phyloP scores from a whole-genome alignment of 805 yeast genomes.

The Torulaspora microellipsoides region DNA sequence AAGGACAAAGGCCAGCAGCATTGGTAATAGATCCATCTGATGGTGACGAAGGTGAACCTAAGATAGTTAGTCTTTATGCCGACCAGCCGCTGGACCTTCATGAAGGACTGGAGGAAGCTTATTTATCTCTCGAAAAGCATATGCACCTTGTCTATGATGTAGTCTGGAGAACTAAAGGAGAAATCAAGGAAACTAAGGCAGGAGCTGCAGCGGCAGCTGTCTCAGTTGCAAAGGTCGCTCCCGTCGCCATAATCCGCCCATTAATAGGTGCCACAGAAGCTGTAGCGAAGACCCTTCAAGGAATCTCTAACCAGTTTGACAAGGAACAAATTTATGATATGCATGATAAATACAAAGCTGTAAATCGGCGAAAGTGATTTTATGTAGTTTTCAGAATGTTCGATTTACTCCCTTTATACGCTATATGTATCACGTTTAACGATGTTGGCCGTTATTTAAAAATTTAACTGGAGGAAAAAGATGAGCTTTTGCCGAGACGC shows the following conservation, averaged over 20 bases:
- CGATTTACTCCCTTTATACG: no score
- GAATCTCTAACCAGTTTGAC: conserved; percentile 76
- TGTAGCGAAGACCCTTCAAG: conserved; percentile 73
- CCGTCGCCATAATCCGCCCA: conserved; percentile 76
- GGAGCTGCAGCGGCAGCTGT: conserved; percentile 56
- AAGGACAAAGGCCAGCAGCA: conserved; percentile 28
- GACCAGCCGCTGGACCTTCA: conserved; percentile 71
- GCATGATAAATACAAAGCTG: conserved; percentile 58
- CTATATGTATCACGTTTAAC: no score
- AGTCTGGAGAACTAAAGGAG: conserved; percentile 53
- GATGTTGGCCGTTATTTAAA: no score
- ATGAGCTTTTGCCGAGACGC: no score
- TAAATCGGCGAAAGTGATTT: neutral
- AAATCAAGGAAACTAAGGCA: conserved; percentile 45
- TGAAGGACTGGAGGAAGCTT: conserved; percentile 75
- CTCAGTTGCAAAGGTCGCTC: conserved; percentile 70
- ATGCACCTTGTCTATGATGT: conserved; percentile 61
- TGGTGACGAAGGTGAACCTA: conserved; percentile 25
- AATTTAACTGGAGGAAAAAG: no score
- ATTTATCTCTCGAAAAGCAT: conserved; percentile 64
- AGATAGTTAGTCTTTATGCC: conserved; percentile 66
- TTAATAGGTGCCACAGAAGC: conserved; percentile 93
- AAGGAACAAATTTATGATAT: conserved; percentile 54
- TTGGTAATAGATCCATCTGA: conserved; percentile 25
- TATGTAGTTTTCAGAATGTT: neutral